Evolutionary conservation across 345 rosid genomes (phyloP).

Genomic region (Eucalyptus erythrocorys): DNA sequence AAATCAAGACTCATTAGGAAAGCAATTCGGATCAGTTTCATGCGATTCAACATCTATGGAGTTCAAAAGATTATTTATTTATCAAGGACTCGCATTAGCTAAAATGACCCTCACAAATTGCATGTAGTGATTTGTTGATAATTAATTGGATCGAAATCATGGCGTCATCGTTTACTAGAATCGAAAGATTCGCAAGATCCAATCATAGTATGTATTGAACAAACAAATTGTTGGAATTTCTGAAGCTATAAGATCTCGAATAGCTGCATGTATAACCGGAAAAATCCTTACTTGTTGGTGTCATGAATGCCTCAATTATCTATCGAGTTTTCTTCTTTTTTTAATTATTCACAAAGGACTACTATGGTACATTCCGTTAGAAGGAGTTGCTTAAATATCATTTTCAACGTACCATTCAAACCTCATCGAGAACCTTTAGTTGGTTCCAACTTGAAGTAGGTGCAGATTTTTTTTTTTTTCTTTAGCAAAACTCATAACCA

Average conservation of each 20-base stretch:
- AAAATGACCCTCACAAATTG: no score
- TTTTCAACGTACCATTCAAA: neutral
- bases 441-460: neutral
- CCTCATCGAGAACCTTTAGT: neutral
- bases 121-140: no score
- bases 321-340: neutral
- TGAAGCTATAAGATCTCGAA: no score
- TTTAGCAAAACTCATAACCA: neutral
- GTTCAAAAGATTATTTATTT: no score
- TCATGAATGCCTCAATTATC: no score
- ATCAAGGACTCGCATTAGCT: neutral
- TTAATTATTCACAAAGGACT: neutral
- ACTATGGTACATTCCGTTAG: neutral
- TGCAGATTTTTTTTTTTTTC: neutral
- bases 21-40: neutral
- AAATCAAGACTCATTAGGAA: constrained; percentile 19
- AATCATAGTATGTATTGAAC: no score
- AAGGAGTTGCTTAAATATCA: neutral
- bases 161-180: no score
- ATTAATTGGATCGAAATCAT: no score
- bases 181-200: no score
- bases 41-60: neutral
- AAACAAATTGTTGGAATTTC: no score
- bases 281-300: neutral
- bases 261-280: neutral